Percentiles rank a stretch among this genome's conserved stretches.
These are phyloP conservation scores for Neohortaea acidophila DNA, from an alignment of 495 filamentous ascomycete genomes.

Conservation along the genomic window DNA sequence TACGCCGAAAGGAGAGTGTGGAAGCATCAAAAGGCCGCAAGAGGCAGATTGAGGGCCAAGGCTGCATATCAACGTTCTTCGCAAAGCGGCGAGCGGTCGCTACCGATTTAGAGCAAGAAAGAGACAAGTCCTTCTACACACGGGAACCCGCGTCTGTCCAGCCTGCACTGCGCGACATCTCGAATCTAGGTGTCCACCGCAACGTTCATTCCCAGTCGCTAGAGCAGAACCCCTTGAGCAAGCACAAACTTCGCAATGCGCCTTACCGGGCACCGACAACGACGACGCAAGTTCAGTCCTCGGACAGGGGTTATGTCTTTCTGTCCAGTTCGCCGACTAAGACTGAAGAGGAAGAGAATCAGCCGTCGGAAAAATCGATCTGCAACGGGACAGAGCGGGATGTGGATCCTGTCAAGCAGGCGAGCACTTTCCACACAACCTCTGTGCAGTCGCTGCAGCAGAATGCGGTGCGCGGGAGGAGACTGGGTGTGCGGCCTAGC, in stretches of 20 bases:
- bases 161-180: conserved; percentile 15
- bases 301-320: conserved; percentile 25
- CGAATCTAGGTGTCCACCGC: conserved; percentile 8
- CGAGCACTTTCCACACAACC: conserved; percentile 38
- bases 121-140: background rate
- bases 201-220: background rate
- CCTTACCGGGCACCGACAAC: conserved; percentile 14
- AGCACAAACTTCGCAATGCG: conserved; percentile 18
- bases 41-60: conserved; percentile 30
- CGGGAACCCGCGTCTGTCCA: conserved; percentile 1
- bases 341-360: conserved; percentile 9
- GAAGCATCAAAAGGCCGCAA: conserved; percentile 8
- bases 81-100: conserved; percentile 13
- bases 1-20: conserved; percentile 7
- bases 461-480: conserved; percentile 29
- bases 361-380: background rate
- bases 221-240: background rate
- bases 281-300: conserved; percentile 3
- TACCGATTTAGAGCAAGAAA: background rate
- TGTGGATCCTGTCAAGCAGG: conserved; percentile 23
- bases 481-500: conserved; percentile 43
- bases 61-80: conserved; percentile 35
- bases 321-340: conserved; percentile 32
- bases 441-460: conserved; percentile 31
- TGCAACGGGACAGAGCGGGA: background rate